Evolutionary conservation across 2,329 filamentous ascomycete species (phyloP).

Genomic region (Gaeumannomyces tritici): DNA sequence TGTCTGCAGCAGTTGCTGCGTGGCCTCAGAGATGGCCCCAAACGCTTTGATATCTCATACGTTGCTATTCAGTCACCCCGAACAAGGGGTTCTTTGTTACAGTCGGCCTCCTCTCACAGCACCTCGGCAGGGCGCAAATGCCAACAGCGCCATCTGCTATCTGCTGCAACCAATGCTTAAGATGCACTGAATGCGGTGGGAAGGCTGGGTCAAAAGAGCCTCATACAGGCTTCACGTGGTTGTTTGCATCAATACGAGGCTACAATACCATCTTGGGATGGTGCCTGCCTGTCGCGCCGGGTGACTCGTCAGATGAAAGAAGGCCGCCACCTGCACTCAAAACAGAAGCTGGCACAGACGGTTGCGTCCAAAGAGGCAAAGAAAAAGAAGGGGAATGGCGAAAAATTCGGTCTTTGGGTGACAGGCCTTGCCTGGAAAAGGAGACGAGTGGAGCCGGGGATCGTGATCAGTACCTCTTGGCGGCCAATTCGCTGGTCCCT

Average conservation of each 20-base stretch:
- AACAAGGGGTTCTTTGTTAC: background rate
- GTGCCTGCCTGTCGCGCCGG: background rate
- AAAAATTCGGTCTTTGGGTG: background rate
- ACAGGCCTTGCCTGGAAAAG: background rate
- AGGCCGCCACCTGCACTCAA: background rate
- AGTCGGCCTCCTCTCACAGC: no score
- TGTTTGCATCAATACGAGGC: background rate
- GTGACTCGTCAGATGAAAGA: background rate
- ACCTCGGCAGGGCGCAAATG: no score
- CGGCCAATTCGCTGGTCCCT: background rate
- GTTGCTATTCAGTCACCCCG: background rate
- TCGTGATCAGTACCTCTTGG: background rate
- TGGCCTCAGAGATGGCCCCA: background rate
- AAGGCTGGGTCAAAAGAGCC: background rate
- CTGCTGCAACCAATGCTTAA: background rate
- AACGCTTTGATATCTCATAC: background rate
- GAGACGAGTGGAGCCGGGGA: background rate
- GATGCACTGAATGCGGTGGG: background rate
- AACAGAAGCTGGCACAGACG: background rate
- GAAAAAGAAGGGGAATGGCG: background rate
- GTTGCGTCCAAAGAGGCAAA: background rate
- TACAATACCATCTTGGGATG: background rate
- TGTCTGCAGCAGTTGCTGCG: background rate
- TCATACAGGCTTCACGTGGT: background rate
- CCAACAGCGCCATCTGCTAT: no score